These are phyloP conservation scores for Pisolithus microcarpus DNA, from an alignment of 768 basidiomycete genomes.

Conservation along the genomic window DNA sequence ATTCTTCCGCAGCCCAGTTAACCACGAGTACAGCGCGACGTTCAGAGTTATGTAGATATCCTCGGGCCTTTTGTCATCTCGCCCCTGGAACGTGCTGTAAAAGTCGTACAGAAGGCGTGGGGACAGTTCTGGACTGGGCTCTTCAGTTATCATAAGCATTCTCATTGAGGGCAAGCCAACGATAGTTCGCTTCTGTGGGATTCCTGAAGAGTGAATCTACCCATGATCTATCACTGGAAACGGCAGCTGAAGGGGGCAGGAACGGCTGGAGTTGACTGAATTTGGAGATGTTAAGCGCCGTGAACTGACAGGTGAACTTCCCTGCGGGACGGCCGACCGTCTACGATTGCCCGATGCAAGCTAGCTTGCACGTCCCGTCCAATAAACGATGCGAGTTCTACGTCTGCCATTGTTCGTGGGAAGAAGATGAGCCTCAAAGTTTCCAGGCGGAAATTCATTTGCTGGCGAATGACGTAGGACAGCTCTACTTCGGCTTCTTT, in stretches of 20 bases:
- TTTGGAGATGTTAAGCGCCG: slow-evolving; percentile 69
- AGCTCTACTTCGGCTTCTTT: slow-evolving; percentile 58
- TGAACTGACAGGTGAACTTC: slow-evolving; percentile 67
- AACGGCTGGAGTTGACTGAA: slow-evolving; percentile 56
- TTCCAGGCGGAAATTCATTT: slow-evolving; percentile 64
- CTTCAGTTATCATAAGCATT: slow-evolving; percentile 73
- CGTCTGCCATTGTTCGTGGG: slow-evolving; percentile 71
- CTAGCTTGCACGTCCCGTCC: slow-evolving; percentile 63
- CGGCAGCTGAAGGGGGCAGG: slow-evolving; percentile 31
- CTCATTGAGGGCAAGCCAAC: slow-evolving; percentile 78
- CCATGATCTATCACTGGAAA: slow-evolving; percentile 48
- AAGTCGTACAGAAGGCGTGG: slow-evolving; percentile 60
- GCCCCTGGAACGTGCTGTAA: slow-evolving; percentile 57
- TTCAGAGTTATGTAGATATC: slow-evolving; percentile 85
- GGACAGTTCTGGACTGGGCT: slow-evolving; percentile 35
- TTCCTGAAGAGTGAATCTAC: slow-evolving; percentile 52
- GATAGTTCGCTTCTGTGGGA: slow-evolving; percentile 63
- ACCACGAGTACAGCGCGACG: slow-evolving; percentile 75
- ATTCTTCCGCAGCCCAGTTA: slow-evolving; percentile 70
- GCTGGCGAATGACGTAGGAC: slow-evolving; percentile 59
- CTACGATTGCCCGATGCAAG: slow-evolving; percentile 55
- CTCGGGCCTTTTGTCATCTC: slow-evolving; percentile 49
- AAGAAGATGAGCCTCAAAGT: slow-evolving; percentile 66
- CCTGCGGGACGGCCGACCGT: slow-evolving; percentile 44
- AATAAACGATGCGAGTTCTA: slow-evolving; percentile 70